A percentile compares a stretch with the other conserved stretches of the same genome.
Conservation (phyloP, 805 yeast genomes). For the Saturnispora hagleri region DNA sequence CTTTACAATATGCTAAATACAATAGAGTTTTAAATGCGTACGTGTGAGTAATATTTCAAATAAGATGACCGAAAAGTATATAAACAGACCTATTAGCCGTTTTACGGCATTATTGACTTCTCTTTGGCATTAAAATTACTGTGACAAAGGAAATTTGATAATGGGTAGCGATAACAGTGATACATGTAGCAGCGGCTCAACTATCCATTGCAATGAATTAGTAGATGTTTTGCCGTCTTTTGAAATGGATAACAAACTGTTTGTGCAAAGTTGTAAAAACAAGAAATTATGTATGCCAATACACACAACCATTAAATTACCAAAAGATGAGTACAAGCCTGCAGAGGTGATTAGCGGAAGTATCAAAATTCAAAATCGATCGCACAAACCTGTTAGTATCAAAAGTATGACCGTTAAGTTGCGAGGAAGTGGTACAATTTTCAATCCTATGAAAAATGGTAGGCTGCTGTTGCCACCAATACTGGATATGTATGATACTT, state of each 20-base stretch:
- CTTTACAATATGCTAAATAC: not conserved
- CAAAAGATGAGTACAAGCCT: slow-evolving; percentile 43
- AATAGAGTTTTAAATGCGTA: not conserved
- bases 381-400: slow-evolving; percentile 17
- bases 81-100: not conserved
- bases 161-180: not conserved
- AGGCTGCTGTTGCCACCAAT: slow-evolving; percentile 14
- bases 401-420: slow-evolving; percentile 27
- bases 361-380: slow-evolving; percentile 33
- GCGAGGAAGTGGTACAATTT: not conserved
- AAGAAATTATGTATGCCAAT: slow-evolving; percentile 21
- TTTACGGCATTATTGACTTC: not conserved
- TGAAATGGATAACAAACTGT: slow-evolving; percentile 47
- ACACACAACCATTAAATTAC: slow-evolving; percentile 25
- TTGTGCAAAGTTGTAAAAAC: slow-evolving; percentile 17
- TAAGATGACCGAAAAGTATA: not conserved
- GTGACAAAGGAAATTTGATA: not conserved
- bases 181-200: not conserved
- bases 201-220: not conserved
- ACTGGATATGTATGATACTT: slow-evolving; percentile 29
- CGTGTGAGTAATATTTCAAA: not conserved
- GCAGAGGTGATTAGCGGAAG: slow-evolving; percentile 63
- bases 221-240: slow-evolving; percentile 57
- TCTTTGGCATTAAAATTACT: not conserved
- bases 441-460: not conserved